Evolutionary conservation across 805 yeast genomes (phyloP).

Genomic region (Komagataella kurtzmanii): DNA sequence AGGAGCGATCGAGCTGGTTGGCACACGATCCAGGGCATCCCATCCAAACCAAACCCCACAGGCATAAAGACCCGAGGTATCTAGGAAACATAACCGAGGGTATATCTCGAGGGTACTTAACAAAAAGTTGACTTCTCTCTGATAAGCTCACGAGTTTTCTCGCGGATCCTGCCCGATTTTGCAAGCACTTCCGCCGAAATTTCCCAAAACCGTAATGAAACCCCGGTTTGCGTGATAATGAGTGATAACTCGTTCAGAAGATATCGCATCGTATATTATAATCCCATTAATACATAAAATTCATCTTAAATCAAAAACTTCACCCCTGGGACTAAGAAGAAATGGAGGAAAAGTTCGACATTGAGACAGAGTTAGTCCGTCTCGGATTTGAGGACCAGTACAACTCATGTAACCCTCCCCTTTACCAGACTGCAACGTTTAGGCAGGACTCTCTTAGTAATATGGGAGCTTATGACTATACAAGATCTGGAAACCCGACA

Average conservation of each 20-base stretch:
- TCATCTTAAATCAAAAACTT: neutral
- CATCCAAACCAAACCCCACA: neutral
- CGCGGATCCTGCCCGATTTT: neutral
- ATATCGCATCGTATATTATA: neutral
- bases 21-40: neutral
- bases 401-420: slow-evolving; percentile 75
- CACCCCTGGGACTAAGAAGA: neutral
- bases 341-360: neutral
- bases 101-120: neutral
- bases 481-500: slow-evolving; percentile 92
- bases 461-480: slow-evolving; percentile 76
- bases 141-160: neutral
- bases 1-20: neutral
- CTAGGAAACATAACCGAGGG: neutral
- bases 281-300: neutral
- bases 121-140: neutral
- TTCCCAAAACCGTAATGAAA: neutral
- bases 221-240: neutral
- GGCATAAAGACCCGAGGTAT: neutral
- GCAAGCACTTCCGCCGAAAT: neutral
- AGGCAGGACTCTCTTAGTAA: slow-evolving; percentile 61
- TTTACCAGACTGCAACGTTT: slow-evolving; percentile 92
- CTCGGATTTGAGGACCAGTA: slow-evolving; percentile 52
- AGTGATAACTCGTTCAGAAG: neutral
- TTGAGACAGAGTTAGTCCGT: slow-evolving; percentile 62